Evolutionary conservation across 2,329 filamentous ascomycete genomes (phyloP), one percentile per base, ranked within the genome.

Genomic region (Chaetomiaceae sp.): DNA sequence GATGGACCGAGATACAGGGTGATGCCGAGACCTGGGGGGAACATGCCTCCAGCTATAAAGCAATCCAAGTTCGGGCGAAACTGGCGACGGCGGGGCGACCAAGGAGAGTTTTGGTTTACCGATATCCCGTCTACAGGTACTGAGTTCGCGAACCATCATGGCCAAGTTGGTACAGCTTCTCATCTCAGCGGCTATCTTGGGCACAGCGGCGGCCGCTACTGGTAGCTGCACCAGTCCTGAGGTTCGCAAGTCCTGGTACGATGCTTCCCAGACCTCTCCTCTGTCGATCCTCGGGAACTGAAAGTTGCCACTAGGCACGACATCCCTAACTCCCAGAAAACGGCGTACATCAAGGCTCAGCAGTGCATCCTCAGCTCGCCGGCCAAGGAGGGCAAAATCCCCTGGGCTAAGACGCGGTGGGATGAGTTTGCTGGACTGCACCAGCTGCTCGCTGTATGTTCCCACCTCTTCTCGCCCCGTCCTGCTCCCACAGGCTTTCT

Each of bases 351-450:
- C 5, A 23, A 23, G 34, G 44, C 44, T 6, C 17, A 20, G 8
- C n/a, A 16, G 5, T 46, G 44, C 25, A 23, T 46, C 17, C 23
- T 46, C 9, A 46, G 33, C 7, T 46, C 44, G 4, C 44, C 44
- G n/a, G 33, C 38, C 14, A 39, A 39, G 34, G 33, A 39, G 23
- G 25, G 37, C 34, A 16, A 14, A 19, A 35, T 46, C 19, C 44
- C 44, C 5, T 35, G 44, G 9, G 44, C 44, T 23, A 38, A 46
- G 44, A 46, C 44, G 9, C 16, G 44, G 17, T 46, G 44, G 44
- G 44, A 46, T 31, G 44, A 46, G 23, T 17, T 46, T 23, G 44
- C 35, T 14, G 25, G 33, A 9, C 44, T 46, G n/a, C 44, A 46
- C 44, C 44, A 46, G 17, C 27, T 46, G 13, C 44, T 39, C 17